Evolutionary conservation across 164 flowering plant species (phyloP), one percentile per base, ranked within the genome.

Genomic region (Stephania cephalantha): DNA sequence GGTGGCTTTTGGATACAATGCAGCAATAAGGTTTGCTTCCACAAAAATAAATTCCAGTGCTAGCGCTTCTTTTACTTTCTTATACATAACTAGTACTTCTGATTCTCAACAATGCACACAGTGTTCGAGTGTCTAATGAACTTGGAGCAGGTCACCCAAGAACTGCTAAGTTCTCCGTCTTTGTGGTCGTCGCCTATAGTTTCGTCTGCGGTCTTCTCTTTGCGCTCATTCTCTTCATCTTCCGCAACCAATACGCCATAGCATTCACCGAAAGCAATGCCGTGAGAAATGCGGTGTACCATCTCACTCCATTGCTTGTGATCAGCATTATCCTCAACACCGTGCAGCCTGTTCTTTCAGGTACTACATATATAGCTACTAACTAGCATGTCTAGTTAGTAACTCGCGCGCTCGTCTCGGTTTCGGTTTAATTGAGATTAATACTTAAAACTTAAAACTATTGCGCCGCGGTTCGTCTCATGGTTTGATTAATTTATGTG

Each of bases 91-190:
- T 35, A 35, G 42, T 15, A 46, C 11, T 61, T 20, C 7, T 12
- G n/a, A 20, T n/a, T 11, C 4, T 25, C 50, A 61, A 15, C 35
- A 61, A 42, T 22, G 45, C 42, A 55, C 81, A 81, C 85, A 90
- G 93, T 80, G 96, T 91, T 79, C 84, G 93, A 80, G 84, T 91
- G 20, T 90, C 93, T 13, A 90, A 90, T 77, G 93, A 91, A 80
- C 83, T 90, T 3, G 96, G 92, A 8, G 91, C 96, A 46, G 82
- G 74, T 22, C 90, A 88, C 48, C 92, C 96, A 65, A 85, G 90
- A 70, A 81, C 90, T 0, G 92, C 93, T 0, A 91, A 84, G 65
- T 86, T 91, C 31, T 82, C 96, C 4, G 81, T 91, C 3, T 75
- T 82, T 44, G 93, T 90, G 44, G 90, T 86, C 4, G 86, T 83